Percentiles rank a stretch among this genome's conserved stretches.
phyloP scores from a whole-genome alignment of 2,329 filamentous ascomycete species.

The Venturiaceae sp. region DNA sequence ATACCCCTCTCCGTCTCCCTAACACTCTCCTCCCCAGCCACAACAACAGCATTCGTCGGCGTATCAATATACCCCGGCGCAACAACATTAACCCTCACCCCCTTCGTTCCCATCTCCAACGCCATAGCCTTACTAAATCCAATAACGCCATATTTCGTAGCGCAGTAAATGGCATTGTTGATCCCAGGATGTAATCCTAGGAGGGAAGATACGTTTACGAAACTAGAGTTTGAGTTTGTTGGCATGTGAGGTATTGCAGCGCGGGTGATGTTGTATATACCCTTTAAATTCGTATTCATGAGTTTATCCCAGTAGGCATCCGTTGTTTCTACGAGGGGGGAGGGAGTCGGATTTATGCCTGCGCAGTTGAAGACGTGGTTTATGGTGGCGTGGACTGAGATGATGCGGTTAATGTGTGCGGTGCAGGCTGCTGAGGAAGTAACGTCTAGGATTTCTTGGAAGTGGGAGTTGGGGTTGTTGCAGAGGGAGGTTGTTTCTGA shows the following conservation, averaged over 20 bases:
- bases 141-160: constrained; percentile 16
- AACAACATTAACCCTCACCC: constrained; percentile 42
- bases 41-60: constrained; percentile 46
- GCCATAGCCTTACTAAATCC: constrained; percentile 27
- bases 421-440: neutral
- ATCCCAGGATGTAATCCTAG: constrained; percentile 18
- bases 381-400: neutral
- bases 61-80: constrained; percentile 42
- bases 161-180: constrained; percentile 6
- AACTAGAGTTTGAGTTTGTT: constrained; percentile 26
- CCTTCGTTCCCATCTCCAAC: constrained; percentile 41
- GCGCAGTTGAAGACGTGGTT: constrained; percentile 4
- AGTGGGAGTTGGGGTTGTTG: neutral
- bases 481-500: neutral
- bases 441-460: neutral
- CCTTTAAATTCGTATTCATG: constrained; percentile 35
- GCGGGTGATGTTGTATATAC: constrained; percentile 35
- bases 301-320: constrained; percentile 40
- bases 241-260: constrained; percentile 30
- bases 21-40: constrained; percentile 39
- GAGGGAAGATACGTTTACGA: constrained; percentile 11
- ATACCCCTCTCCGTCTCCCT: constrained; percentile 38
- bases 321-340: constrained; percentile 28
- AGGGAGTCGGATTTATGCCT: constrained; percentile 34
- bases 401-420: neutral